These are phyloP conservation scores for Monosporascus sp. DNA, from an alignment of 2,329 filamentous ascomycete genomes.

Conservation along the genomic window DNA sequence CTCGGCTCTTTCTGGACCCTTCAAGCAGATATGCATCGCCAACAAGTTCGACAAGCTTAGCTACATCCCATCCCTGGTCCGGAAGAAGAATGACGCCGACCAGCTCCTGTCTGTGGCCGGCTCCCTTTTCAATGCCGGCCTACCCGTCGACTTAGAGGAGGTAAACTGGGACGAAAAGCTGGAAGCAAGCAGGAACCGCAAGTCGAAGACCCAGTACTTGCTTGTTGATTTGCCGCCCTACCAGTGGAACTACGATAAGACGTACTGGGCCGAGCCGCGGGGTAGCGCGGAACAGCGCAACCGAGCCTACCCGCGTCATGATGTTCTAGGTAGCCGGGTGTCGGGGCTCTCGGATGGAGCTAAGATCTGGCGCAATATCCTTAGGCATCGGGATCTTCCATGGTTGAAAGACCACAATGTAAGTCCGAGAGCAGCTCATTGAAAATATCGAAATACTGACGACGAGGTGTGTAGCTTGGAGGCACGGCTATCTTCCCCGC, in stretches of 20 bases:
- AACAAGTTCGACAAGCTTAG: constrained; percentile 3
- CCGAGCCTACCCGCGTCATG: constrained; percentile 10
- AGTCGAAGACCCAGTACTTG: constrained; percentile 2
- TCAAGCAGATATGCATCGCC: constrained; percentile 24
- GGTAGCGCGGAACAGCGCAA: constrained; percentile 7
- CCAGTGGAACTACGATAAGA: constrained; percentile 17
- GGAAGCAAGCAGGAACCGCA: constrained; percentile 1
- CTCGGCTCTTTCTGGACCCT: constrained; percentile 20
- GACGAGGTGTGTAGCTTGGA: constrained; percentile 8
- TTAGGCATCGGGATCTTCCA: constrained; percentile 26
- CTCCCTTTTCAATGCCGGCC: constrained; percentile 11
- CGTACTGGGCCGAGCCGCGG: constrained; percentile 14
- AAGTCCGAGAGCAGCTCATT: neutral
- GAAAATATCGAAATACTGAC: no score
- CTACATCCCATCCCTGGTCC: constrained; percentile 13
- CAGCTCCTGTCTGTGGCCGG: constrained; percentile 11
- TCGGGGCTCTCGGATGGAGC: constrained; percentile 3
- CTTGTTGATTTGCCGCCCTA: constrained; percentile 17
- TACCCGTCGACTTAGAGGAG: constrained; percentile 12
- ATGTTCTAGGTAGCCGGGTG: constrained; percentile 8
- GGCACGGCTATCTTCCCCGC: constrained; percentile 30
- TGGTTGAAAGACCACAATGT: constrained; percentile 33
- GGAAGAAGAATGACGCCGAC: constrained; percentile 10
- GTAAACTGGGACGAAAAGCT: constrained; percentile 5
- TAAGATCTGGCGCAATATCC: constrained; percentile 29